Evolutionary conservation across 805 yeast species (phyloP).

Genomic region (Kregervanrija delftensis): DNA sequence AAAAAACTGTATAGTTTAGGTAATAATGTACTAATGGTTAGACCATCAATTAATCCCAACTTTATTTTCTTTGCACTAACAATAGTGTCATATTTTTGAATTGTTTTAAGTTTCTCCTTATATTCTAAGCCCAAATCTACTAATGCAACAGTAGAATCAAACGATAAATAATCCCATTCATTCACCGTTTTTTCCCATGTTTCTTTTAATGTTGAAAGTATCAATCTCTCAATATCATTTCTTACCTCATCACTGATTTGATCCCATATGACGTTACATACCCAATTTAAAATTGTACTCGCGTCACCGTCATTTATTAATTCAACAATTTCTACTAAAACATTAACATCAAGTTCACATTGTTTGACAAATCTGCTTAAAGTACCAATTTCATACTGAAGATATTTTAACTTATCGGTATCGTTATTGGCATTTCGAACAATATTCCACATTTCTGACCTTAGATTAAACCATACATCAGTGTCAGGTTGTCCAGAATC

Average conservation of each 20-base stretch:
- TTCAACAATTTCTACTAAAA: conserved; percentile 6
- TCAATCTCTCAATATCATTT: conserved; percentile 9
- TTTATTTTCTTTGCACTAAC: too few species aligned
- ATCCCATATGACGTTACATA: not conserved
- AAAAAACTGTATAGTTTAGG: conserved; percentile 3
- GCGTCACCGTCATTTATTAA: conserved; percentile 1
- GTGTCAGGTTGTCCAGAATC: conserved; percentile 3
- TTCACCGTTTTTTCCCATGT: conserved; percentile 14
- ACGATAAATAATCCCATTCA: conserved; percentile 26
- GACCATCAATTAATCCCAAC: too few species aligned
- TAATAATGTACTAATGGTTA: too few species aligned
- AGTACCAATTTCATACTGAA: conserved; percentile 12
- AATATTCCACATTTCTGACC: conserved; percentile 14
- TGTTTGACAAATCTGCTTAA: conserved; percentile 1
- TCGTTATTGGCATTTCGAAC: conserved; percentile 7
- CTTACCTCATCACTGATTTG: not conserved
- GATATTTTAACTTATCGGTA: conserved; percentile 9
- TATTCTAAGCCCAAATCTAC: conserved; percentile 13
- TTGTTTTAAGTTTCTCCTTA: too few species aligned
- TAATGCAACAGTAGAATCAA: conserved; percentile 23
- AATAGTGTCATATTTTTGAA: too few species aligned
- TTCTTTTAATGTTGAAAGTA: conserved; percentile 19
- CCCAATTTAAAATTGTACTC: not conserved
- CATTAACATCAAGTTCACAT: conserved; percentile 1
- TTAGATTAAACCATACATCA: conserved; percentile 10